Conservation (phyloP, 2,329 filamentous ascomycete species). For the Cladophialophora immunda region DNA sequence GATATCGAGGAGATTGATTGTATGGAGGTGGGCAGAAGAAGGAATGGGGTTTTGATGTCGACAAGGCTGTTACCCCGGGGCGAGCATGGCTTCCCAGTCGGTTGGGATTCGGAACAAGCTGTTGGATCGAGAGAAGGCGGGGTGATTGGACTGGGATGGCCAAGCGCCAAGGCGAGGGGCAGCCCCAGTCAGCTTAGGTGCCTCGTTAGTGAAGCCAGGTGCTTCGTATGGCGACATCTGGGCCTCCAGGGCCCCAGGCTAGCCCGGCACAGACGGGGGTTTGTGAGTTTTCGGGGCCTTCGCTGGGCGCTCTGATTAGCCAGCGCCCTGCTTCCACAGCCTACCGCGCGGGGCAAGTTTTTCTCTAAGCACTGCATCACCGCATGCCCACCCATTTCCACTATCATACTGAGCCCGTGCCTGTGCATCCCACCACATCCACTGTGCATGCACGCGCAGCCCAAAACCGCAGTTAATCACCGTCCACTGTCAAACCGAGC, state of each 20-base stretch:
- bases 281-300: not conserved
- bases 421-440: constrained; percentile 15
- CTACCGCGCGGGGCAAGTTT: not conserved
- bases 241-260: not conserved
- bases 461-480: not conserved
- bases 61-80: not conserved
- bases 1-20: constrained; percentile 1
- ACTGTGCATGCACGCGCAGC: not conserved
- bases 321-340: not conserved
- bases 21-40: not conserved
- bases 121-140: not conserved
- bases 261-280: not conserved
- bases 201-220: not conserved
- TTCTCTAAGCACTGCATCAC: not conserved
- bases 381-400: constrained; percentile 5
- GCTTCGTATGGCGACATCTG: not conserved
- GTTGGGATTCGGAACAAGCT: not conserved
- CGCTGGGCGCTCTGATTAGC: not conserved
- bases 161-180: constrained; percentile 13
- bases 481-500: not conserved
- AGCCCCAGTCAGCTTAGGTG: not conserved
- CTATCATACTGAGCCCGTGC: constrained; percentile 1
- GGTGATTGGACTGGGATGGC: not conserved
- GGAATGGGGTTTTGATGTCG: not conserved
- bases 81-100: not conserved